A percentile compares a stretch with the other conserved stretches of the same genome.
phyloP scores from a whole-genome alignment of 768 basidiomycete genomes.

The Psilocybe subaeruginosa region DNA sequence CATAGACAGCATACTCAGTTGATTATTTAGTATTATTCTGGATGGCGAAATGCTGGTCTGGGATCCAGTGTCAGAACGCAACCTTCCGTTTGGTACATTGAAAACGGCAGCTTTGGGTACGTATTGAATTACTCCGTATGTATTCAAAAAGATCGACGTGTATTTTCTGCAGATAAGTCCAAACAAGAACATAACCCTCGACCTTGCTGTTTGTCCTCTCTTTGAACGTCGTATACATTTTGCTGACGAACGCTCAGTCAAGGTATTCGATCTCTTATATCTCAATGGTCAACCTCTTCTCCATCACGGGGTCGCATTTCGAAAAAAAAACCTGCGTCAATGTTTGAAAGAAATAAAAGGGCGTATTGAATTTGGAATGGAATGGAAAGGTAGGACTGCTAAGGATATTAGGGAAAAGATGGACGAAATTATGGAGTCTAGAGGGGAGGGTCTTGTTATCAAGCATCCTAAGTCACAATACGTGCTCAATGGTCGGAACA shows the following conservation, averaged over 20 bases:
- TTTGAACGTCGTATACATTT: neutral
- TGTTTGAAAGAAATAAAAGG: conserved; percentile 74
- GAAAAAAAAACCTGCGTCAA: conserved; percentile 76
- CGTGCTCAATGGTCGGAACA: conserved; percentile 82
- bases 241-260: conserved; percentile 57
- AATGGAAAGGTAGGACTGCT: conserved; percentile 75
- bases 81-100: conserved; percentile 90
- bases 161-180: conserved; percentile 56
- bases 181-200: conserved; percentile 75
- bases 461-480: conserved; percentile 86
- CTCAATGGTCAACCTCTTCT: conserved; percentile 84
- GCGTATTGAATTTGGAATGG: conserved; percentile 76
- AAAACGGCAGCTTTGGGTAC: conserved; percentile 90
- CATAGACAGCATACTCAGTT: neutral
- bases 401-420: conserved; percentile 82
- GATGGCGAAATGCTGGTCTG: conserved; percentile 99
- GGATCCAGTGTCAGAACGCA: conserved; percentile 89
- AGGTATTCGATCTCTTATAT: conserved; percentile 93
- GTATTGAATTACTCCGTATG: neutral
- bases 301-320: conserved; percentile 67
- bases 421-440: conserved; percentile 79
- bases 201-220: conserved; percentile 76
- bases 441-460: conserved; percentile 93
- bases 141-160: neutral
- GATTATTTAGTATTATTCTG: conserved; percentile 71